Base-by-base conservation (phyloP, 1,139 yeast species). In the Petasospora rhodanensis region DNA sequence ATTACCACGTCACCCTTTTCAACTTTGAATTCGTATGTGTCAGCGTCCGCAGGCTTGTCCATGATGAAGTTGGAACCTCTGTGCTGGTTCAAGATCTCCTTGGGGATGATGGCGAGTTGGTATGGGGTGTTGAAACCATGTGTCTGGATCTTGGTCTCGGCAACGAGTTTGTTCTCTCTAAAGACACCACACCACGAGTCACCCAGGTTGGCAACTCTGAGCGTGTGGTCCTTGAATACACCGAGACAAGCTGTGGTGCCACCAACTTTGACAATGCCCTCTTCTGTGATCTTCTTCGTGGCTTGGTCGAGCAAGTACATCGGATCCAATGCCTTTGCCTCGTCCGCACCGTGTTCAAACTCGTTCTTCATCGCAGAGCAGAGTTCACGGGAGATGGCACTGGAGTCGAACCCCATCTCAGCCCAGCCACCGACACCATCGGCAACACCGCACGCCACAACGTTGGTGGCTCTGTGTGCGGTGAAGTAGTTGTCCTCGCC, bases 341-440 rank as follows among this genome's bases (percentile, higher is more conserved):
- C 14, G 20, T 38, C 34, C 6, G 26, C 24, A 4, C 41, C 36
- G 12, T 15, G 28, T 18, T 49, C 34, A 32, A 56, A 56, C 11
- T 52, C 39, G 11, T 51, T 45, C 2, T 56, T 54, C 38, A 70
- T 61, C 6, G 69, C 58, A 12, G 57, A 58, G 45, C 87, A 79
- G 30, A 81, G 58, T 49, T 80, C 89, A 48, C 89, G 64, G 11
- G 85, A 76, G 28, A 82, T 80, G 7, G 89, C 89, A 39, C 82
- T 74, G 2, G 96, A 84, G 55, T 89, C 96, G 47, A 79, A 83
- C 0, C 96, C 96, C 25, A 85, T 79, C 46, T 84, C 91, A 3
- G 86, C 74, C 96, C 97, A 91, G 2, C 97, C 97, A 13, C 97
- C 97, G 6, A 91, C 97, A 14, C 98, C 98, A 58, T 91, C 98